These are phyloP conservation scores for Mycoemilia scoparia DNA, from an alignment of 192 early-diverging fungal genomes.

Conservation along the genomic window DNA sequence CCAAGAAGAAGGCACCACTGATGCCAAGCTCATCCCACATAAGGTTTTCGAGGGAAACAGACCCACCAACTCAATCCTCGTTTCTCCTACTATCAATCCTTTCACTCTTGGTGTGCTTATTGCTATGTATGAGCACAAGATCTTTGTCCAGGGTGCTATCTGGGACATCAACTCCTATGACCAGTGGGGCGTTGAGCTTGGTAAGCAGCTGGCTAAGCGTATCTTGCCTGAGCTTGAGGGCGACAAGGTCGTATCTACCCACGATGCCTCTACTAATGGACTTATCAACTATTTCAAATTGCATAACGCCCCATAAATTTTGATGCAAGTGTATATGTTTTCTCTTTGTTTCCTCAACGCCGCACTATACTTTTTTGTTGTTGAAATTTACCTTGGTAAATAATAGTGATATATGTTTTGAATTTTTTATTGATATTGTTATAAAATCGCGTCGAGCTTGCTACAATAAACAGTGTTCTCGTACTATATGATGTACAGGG, in stretches of 20 bases:
- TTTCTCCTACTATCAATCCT: slow-evolving; percentile 75
- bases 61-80: slow-evolving; percentile 91
- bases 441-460: too few species aligned
- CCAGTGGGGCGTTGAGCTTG: slow-evolving; percentile 92
- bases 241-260: slow-evolving; percentile 34
- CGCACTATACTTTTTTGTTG: too few species aligned
- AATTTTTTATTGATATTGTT: too few species aligned
- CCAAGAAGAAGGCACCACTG: slow-evolving; percentile 54
- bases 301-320: too few species aligned
- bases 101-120: slow-evolving; percentile 79
- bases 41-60: slow-evolving; percentile 97
- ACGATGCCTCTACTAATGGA: slow-evolving; percentile 91
- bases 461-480: too few species aligned
- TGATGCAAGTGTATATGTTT: too few species aligned
- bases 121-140: slow-evolving; percentile 99
- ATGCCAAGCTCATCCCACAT: slow-evolving; percentile 50
- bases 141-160: slow-evolving; percentile 94
- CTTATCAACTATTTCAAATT: slow-evolving; percentile 92
- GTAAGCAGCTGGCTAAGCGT: slow-evolving; percentile 94
- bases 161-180: slow-evolving; percentile 98
- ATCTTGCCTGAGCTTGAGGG: slow-evolving; percentile 78
- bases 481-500: too few species aligned
- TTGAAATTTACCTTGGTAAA: too few species aligned
- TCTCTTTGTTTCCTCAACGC: too few species aligned
- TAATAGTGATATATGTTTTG: too few species aligned